Base-by-base conservation (phyloP, 495 filamentous ascomycete species). In the Daldinia concentrica region DNA sequence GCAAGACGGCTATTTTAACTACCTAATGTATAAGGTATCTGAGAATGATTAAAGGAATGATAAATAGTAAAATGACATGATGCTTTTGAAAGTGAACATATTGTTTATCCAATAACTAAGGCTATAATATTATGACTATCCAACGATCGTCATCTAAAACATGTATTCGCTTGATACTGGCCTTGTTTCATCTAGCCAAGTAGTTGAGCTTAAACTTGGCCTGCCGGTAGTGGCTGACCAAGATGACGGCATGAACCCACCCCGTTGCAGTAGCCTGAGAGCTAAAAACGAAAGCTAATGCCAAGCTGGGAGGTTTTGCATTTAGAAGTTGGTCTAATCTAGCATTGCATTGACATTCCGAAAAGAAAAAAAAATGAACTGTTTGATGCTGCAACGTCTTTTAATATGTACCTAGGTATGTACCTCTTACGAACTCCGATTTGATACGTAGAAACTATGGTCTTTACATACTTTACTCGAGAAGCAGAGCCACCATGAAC, bases 161-260 rank as follows among this genome's bases (percentile, higher is more conserved):
- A 29, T 27, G 50, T 30, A 30, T 51, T 39, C 6, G 55, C 34
- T 36, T 34, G 17, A 39, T 19, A 39, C 55, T 14, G 30, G 55
- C 30, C 11, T 58, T 22, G 30, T 58, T 58, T 58, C 30, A 58
- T 36, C 30, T 39, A 41, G 68, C 39, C 57, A 8, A 19, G 50
- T 34, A n/a, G 45, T 32, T n/a, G 36, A 19, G 29, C 50, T 61
- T 55, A 72, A 68, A 72, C 69, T 68, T 72, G 69, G 58, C 56
- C 9, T 14, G 54, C 52, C 59, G 58, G 69, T 30, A 72, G 54
- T 64, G 60, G 64, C 39, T 29, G 64, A 60, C 41, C 39, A 61
- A 50, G 36, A 68, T 72, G 64, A 64, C 64, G 64, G 69, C 69
- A 72, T 67, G 29, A 55, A 60, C 32, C 68, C 68, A 66, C 68